Evolutionary conservation across 371 early-diverging fungal species (phyloP), one percentile per base, ranked within the genome.

Genomic region (Mucor saturninus): DNA sequence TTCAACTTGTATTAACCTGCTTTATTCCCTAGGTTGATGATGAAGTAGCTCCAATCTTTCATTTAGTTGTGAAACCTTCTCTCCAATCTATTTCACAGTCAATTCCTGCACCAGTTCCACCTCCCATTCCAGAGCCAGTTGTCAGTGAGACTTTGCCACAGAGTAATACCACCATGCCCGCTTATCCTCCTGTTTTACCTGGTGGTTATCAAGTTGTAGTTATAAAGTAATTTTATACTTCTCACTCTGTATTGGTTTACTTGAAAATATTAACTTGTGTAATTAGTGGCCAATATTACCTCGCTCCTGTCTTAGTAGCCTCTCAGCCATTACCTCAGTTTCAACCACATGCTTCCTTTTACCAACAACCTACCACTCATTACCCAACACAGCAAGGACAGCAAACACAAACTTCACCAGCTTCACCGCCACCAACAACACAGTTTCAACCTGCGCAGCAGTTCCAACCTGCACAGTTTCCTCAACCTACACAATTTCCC

Each of bases 41-140:
- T n/a, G 58, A 62, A 28, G 48, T 53, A 3, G 29, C 30, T 9
- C 77, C 77, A 15, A 79, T 70, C 3, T 74, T 82, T 42, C 82
- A 82, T 59, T 67, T 82, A 30, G 82, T 82, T 2, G 77, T 79
- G 30, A 82, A 82, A 53, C 77, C 79, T 50, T 71, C 74, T 0
- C 26, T 63, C 14, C 55, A 48, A 39, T 49, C n/a, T 13, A 30
- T 50, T 50, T 5, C 21, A 5, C 50, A 50, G 13, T 30, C 46
- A 6, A 28, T 29, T 30, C 11, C 50, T 30, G 21, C 50, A 7
- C 42, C n/a, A 38, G 21, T 4, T 53, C 39, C n/a, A 49, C 56
- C 56, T 7, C 40, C 30, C 5, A 35, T 35, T 35, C 35, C 35
- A 35, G 35, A 35, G 6, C 35, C 35, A 35, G 35, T 35, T 35